Evolutionary conservation across 176 grass and related monocot genomes (phyloP), one percentile per base, ranked within the genome.

Genomic region (Rhynchospora pubera): DNA sequence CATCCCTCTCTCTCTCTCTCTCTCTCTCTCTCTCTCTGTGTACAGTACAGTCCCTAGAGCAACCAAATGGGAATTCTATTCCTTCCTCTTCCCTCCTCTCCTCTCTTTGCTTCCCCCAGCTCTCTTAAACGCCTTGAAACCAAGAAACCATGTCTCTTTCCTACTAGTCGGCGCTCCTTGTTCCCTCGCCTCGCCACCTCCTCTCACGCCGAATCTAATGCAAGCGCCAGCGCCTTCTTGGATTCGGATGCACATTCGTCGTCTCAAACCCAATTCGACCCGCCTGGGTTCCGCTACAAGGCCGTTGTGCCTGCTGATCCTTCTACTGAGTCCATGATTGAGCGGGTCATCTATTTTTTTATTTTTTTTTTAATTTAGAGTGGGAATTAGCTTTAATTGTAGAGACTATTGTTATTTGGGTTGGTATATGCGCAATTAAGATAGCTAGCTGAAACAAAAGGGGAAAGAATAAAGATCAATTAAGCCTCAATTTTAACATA

Each of bases 291-390:
- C 62, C 79, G 11, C 12, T 66, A 66, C 16, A 62, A 65, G 42
- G 14, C 22, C 77, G n/a, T 65, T 4, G 24, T 44, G 18, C 1
- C 6, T 3, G 1, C 70, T 67, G 42, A 63, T n/a, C 83, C 79
- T 57, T 24, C 51, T 44, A 22, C 84, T 24, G 93, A 97, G 46
- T 90, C 91, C 79, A 82, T 65, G 26, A 58, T 97, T 67, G 91
- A 97, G 86, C 80, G 82, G 88, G 94, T 97, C 9, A 51, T 51
- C 42, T 44, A 42, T 62, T 58, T 47, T n/a, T n/a, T n/a, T n/a
- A n/a, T 56, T 28, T 11, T 53, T 84, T 19, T 52, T 45, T 45
- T 46, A 21, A 7, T 16, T 46, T 46, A 14, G 6, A 70, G 12
- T 42, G 16, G 13, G 14, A 67, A 67, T 43, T 18, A 67, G 65